Percentiles rank a stretch among this genome's conserved stretches.
phyloP scores from a whole-genome alignment of 2,329 filamentous ascomycete species.

The Tolypocladium paradoxum region DNA sequence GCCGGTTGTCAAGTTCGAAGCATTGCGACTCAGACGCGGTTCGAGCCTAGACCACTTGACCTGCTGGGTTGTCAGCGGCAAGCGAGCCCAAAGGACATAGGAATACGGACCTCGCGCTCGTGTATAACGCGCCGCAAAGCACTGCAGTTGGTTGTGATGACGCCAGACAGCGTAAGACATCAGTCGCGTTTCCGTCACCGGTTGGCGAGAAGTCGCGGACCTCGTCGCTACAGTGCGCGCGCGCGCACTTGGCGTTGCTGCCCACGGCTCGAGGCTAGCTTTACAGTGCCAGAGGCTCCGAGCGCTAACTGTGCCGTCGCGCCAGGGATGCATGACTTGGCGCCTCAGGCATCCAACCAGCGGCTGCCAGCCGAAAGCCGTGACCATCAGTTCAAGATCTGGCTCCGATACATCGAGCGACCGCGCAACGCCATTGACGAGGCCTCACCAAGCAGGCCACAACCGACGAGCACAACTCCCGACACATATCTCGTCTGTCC shows the following conservation, averaged over 20 bases:
- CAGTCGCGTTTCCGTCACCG: slow-evolving; percentile 8
- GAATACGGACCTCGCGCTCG: slow-evolving; percentile 2
- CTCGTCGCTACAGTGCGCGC: slow-evolving; percentile 8
- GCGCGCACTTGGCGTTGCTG: neutral
- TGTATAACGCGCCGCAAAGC: slow-evolving; percentile 1
- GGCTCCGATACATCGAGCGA: neutral
- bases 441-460: neutral
- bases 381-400: neutral
- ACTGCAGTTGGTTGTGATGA: neutral
- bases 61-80: slow-evolving; percentile 3
- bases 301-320: slow-evolving; percentile 1
- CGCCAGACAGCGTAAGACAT: neutral
- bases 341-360: slow-evolving; percentile 12
- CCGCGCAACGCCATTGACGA: neutral
- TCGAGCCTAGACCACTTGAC: slow-evolving; percentile 5
- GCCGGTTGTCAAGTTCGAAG: slow-evolving; percentile 10
- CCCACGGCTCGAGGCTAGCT: too few relatives aligned
- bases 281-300: neutral
- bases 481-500: neutral
- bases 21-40: slow-evolving; percentile 8
- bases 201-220: slow-evolving; percentile 4
- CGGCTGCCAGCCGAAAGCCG: neutral
- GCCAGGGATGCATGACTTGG: neutral
- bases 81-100: neutral
- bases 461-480: neutral